These are phyloP conservation scores for Heterobasidion parviporum DNA, from an alignment of 1,284 basidiomycete genomes.

Conservation along the genomic window DNA sequence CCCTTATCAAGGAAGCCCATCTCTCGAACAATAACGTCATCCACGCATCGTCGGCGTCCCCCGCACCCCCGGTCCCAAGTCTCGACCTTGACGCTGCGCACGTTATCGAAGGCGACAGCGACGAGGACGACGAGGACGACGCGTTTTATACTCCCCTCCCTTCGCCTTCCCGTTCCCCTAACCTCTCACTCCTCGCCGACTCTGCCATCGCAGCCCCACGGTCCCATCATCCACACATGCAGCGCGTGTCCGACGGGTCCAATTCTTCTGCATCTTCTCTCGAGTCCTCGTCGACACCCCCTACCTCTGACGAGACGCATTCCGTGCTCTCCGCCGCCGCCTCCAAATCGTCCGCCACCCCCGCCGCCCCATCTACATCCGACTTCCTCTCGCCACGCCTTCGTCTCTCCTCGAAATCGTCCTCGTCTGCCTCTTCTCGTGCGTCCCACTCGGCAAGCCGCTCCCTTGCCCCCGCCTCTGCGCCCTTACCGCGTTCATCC, in stretches of 20 bases:
- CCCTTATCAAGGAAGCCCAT: background rate
- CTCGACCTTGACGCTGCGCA: too few species aligned
- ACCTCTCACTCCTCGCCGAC: slow-evolving; percentile 28
- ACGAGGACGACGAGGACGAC: slow-evolving; percentile 32
- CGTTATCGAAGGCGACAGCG: background rate
- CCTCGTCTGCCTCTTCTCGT: background rate
- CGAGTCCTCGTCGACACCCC: slow-evolving; percentile 20
- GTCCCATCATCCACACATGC: slow-evolving; percentile 7
- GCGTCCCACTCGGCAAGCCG: background rate
- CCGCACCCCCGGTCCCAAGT: too few species aligned
- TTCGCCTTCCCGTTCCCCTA: slow-evolving; percentile 38
- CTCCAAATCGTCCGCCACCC: background rate
- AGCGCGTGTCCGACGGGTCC: slow-evolving; percentile 5
- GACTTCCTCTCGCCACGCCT: background rate
- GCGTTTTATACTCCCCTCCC: slow-evolving; percentile 39
- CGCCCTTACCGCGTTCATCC: slow-evolving; percentile 10
- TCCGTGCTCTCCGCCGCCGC: slow-evolving; percentile 10
- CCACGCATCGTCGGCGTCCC: background rate
- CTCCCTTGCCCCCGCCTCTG: slow-evolving; percentile 1
- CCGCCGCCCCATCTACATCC: background rate
- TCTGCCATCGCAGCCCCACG: slow-evolving; percentile 8
- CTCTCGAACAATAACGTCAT: background rate
- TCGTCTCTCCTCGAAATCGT: background rate
- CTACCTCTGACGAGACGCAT: slow-evolving; percentile 19
- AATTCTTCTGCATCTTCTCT: slow-evolving; percentile 22